Percentiles rank a stretch among this genome's conserved stretches.
phyloP scores from a whole-genome alignment of 345 rosid genomes.

The Syzygium jambos region DNA sequence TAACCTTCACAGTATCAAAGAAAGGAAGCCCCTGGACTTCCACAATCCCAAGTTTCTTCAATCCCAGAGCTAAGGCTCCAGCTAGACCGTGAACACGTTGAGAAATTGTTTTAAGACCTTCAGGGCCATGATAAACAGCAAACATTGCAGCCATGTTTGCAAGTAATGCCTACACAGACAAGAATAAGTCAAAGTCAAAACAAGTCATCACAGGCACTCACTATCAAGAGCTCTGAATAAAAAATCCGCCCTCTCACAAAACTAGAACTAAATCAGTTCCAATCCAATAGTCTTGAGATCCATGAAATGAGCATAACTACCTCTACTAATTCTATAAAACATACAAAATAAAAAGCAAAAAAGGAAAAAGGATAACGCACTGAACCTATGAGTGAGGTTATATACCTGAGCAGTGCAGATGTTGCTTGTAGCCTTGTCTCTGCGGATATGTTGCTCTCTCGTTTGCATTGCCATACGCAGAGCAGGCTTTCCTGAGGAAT shows the following conservation, averaged over 20 bases:
- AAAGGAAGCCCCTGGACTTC: slow-evolving; percentile 85
- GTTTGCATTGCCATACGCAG: slow-evolving; percentile 99
- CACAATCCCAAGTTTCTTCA: slow-evolving; percentile 79
- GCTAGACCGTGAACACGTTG: slow-evolving; percentile 96
- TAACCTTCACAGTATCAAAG: slow-evolving; percentile 94
- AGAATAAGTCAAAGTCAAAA: slow-evolving; percentile 6
- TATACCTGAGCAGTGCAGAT: slow-evolving; percentile 98
- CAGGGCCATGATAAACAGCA: slow-evolving; percentile 98
- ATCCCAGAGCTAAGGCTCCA: slow-evolving; percentile 69
- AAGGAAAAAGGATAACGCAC: neutral
- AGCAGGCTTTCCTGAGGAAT: slow-evolving; percentile 87
- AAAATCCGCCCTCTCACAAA: neutral
- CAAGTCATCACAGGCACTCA: neutral
- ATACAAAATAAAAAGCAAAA: too few species aligned
- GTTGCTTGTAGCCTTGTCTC: slow-evolving; percentile 99
- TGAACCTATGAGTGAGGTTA: neutral
- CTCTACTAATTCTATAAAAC: neutral
- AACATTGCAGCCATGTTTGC: slow-evolving; percentile 99
- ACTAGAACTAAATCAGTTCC: neutral
- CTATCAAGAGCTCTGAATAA: neutral
- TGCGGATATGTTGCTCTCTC: slow-evolving; percentile 94
- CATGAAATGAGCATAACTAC: neutral
- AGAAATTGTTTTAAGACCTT: slow-evolving; percentile 71
- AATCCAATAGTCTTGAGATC: neutral
- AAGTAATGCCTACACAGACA: slow-evolving; percentile 65